Base-by-base conservation (phyloP, 176 grass and related monocot genomes). In the Paspalum notatum region DNA sequence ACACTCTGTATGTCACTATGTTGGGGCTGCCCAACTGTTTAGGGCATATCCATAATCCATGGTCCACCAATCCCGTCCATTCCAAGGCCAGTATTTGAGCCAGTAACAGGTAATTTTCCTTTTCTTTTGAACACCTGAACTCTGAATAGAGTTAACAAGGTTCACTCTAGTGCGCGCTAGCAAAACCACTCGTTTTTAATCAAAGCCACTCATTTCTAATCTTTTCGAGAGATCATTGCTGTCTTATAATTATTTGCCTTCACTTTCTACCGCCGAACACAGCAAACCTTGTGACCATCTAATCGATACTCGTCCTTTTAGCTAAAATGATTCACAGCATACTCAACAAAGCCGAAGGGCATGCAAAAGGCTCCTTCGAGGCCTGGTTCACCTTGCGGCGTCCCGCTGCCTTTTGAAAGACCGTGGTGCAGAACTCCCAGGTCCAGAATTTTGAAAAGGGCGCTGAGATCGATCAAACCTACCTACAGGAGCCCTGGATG, bases 321-420 rank as follows among this genome's bases (percentile, higher is more conserved):
- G 25, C 22, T 13, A 9, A 7, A 21, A 65, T 13, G 38, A 26
- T 43, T 46, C 13, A n/a, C 8, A 27, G 58, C 6, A 26, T 0
- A 54, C 26, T 62, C 43, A 58, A 55, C 66, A 66, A 39, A 12
- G 17, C 43, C 10, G 16, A 44, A 55, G 11, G 71, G 1, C 55
- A 22, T 41, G 65, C 26, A 27, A 63, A 57, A 73, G 8, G 17
- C 15, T 71, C 9, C 6, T 25, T 53, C 50, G 2, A 60, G 16
- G 58, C 26, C 43, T 16, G 7, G 16, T 14, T 89, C 71, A 76
- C 42, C 10, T 37, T 21, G 79, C 22, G 32, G 25, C 41, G 12
- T 67, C 62, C 0, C 95, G 85, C 66, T 78, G 92, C 72, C 92
- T 90, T 88, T 93, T 98, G 74, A 81, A 89, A 60, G 95, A 91